Evolutionary conservation across 2,329 filamentous ascomycete genomes (phyloP).

Genomic region (Chalaropsis ovoidea): DNA sequence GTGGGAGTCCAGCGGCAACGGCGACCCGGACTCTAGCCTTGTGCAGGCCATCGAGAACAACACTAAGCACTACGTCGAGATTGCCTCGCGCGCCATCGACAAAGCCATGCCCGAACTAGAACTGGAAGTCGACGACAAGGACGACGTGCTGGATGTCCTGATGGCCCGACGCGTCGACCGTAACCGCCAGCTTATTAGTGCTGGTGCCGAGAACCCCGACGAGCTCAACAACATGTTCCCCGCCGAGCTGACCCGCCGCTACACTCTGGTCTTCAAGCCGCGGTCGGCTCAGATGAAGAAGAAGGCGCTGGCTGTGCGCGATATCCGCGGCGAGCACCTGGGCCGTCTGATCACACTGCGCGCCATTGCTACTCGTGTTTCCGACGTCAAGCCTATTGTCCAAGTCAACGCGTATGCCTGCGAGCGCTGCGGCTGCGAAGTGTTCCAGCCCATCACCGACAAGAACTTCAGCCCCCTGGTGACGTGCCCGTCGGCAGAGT

Average conservation of each 20-base stretch:
- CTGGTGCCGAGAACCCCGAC: conserved; percentile 57
- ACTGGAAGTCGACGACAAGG: conserved; percentile 76
- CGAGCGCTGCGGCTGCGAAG: conserved; percentile 90
- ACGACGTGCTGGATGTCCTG: conserved; percentile 92
- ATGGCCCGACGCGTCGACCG: conserved; percentile 83
- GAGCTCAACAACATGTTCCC: conserved; percentile 72
- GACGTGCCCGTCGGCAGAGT: conserved; percentile 82
- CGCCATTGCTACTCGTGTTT: conserved; percentile 88
- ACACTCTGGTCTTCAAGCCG: conserved; percentile 94
- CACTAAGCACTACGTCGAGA: conserved; percentile 89
- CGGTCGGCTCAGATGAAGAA: conserved; percentile 58
- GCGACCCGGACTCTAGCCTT: conserved; percentile 59
- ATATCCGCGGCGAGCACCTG: conserved; percentile 86
- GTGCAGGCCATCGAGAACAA: conserved; percentile 81
- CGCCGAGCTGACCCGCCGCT: conserved; percentile 80
- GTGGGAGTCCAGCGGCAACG: conserved; percentile 62
- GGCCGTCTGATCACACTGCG: conserved; percentile 88
- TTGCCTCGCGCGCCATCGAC: conserved; percentile 81
- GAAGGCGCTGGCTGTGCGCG: conserved; percentile 73
- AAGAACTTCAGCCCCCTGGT: conserved; percentile 84
- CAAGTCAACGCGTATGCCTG: conserved; percentile 97
- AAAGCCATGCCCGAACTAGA: conserved; percentile 70
- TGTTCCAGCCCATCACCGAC: conserved; percentile 88
- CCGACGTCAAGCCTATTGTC: conserved; percentile 95
- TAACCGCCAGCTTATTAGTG: conserved; percentile 64